Base-by-base conservation (phyloP, 1,284 basidiomycete species). In the Trametes hirsuta region DNA sequence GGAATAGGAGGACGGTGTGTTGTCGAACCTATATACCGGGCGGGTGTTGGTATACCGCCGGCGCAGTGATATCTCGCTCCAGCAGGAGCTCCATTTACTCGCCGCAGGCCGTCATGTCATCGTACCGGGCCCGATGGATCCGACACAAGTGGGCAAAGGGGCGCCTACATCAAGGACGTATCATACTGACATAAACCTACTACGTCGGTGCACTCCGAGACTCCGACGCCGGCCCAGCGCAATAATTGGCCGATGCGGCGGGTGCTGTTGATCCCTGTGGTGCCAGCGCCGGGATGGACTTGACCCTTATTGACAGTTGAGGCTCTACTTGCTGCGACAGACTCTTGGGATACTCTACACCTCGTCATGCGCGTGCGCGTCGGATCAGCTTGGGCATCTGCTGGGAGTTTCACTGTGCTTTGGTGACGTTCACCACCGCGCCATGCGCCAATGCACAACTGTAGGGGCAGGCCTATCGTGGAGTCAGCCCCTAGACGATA, bases 391-490 rank as follows among this genome's bases (percentile, higher is more conserved):
- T 54, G 45, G 14, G 47, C 48, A 21, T 39, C 6, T 3, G 34
- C 6, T 11, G 2, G 3, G 15, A 11, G 30, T 35, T 5, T 41
- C 35, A 53, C 62, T 65, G 65, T 18, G 58, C 61, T 55, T 72
- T 72, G 41, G 65, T 63, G 25, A 89, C 81, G 40, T 84, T 85
- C 24, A 90, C 84, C 24, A 80, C 78, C 1, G 77, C 76, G 10
- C 86, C 86, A 61, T 85, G 78, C 35, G 73, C 75, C 66, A 89
- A 71, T 5, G 85, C 84, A 46, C 88, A 84, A 59, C 87, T 90
- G 68, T 90, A 91, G 1, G 88, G 88, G 70, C 88, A 90, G 52
- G 83, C 79, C 88, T 91, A 65, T 42, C 42, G 56, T 21, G 36
- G 57, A 48, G 48, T 44, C 37, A 55, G 53, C 24, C 15, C 54